These are phyloP conservation scores for Bothriochloa decipiens DNA, from an alignment of 176 grass and related monocot genomes.

Conservation along the genomic window DNA sequence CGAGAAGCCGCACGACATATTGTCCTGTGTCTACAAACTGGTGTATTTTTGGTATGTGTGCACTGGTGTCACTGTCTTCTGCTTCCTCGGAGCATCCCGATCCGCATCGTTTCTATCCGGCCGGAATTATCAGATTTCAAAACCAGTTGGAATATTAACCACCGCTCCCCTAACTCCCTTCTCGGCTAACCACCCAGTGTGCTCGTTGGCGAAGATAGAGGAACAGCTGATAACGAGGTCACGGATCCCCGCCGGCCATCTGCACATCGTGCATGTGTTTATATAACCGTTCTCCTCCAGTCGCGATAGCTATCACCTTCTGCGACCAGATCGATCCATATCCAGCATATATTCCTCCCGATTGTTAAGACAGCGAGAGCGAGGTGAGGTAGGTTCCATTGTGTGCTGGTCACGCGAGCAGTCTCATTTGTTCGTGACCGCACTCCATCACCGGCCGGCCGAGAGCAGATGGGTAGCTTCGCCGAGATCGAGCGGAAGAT, in stretches of 20 bases:
- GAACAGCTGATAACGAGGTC: neutral
- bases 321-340: neutral
- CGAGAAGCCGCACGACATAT: too few species aligned
- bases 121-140: neutral
- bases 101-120: neutral
- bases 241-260: neutral
- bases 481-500: neutral
- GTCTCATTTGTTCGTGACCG: too few species aligned
- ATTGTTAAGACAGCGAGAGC: too few species aligned
- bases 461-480: neutral
- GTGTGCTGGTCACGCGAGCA: too few species aligned
- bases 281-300: neutral
- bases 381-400: too few species aligned
- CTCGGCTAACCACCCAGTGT: neutral
- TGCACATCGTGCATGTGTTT: neutral
- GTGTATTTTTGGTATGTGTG: neutral
- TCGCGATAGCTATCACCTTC: neutral
- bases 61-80: neutral
- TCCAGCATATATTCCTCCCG: too few species aligned
- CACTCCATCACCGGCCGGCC: too few species aligned
- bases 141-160: slow-evolving; percentile 11
- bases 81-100: neutral
- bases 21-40: too few species aligned
- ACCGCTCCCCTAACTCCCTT: neutral
- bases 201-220: neutral